A percentile compares a stretch with the other conserved stretches of the same genome.
These are phyloP conservation scores for Decorospora gaudefroyi DNA, from an alignment of 2,329 filamentous ascomycete species.

Conservation along the genomic window DNA sequence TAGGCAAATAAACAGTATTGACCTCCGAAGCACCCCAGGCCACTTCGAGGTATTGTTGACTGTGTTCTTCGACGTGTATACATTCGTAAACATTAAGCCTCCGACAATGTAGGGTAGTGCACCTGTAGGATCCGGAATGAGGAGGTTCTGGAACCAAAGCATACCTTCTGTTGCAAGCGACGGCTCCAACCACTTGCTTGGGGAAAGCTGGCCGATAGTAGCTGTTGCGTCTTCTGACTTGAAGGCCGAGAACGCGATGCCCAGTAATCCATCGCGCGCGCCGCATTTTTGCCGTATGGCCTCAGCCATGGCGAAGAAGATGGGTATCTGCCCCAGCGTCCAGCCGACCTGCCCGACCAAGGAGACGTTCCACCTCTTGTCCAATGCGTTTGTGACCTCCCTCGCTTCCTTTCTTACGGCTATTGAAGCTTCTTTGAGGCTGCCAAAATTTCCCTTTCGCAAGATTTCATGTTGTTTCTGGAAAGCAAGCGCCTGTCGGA, in stretches of 20 bases:
- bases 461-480: constrained; percentile 31
- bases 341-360: constrained; percentile 32
- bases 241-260: constrained; percentile 25
- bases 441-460: constrained; percentile 26
- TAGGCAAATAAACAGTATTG: constrained; percentile 37
- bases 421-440: constrained; percentile 20
- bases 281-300: constrained; percentile 44
- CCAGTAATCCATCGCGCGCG: constrained; percentile 37
- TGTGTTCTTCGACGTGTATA: constrained; percentile 42
- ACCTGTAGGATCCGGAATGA: constrained; percentile 57
- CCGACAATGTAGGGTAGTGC: constrained; percentile 57
- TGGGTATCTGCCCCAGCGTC: constrained; percentile 41
- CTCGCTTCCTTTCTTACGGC: constrained; percentile 22
- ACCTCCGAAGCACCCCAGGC: constrained; percentile 27
- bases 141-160: constrained; percentile 64
- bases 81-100: constrained; percentile 55
- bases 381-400: constrained; percentile 30
- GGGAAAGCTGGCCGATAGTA: constrained; percentile 6
- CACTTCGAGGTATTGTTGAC: constrained; percentile 18
- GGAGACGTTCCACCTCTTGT: constrained; percentile 39
- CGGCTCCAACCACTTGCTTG: constrained; percentile 51
- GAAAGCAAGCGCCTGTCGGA: constrained; percentile 38
- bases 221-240: constrained; percentile 8
- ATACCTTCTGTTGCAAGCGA: constrained; percentile 61
- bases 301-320: constrained; percentile 48